Evolutionary conservation across 257 asterid genomes (phyloP), one percentile per base, ranked within the genome.

Genomic region (Cruciata laevipes): DNA sequence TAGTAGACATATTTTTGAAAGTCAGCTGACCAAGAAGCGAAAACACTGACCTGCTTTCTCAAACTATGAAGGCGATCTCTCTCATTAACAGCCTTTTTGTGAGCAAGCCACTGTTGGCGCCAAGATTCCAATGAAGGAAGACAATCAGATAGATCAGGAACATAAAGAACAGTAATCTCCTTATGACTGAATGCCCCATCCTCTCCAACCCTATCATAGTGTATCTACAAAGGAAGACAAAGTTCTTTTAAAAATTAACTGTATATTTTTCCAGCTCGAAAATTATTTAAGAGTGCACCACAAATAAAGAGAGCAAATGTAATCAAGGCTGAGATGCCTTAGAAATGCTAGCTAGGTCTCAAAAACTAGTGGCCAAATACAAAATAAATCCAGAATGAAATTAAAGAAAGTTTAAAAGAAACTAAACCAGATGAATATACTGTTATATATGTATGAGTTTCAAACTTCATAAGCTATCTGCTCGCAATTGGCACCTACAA

Each of bases 111-210:
- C 73, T 83, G 92, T 6, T 94, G 92, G 67, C 86, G 78, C 99
- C 99, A 94, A 66, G 74, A 75, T 51, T 88, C 95, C 69, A 87
- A 74, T 25, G 97, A 90, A 69, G 99, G 99, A 65, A 88, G 90
- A 76, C 96, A 93, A 7, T 79, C 87, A 12, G 96, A 85, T 55
- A 94, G 81, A 84, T 94, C 95, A 12, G 99, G 99, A 77, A 90
- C 86, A 71, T 81, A 94, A 69, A 86, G 70, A 62, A 90, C 99
- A 31, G 95, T 88, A 73, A 94, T 85, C 85, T 94, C 99, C 69
- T 77, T 87, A 83, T 94, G 96, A 82, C 95, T 90, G 77, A 79
- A 88, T 75, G 76, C 79, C 66, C 99, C 99, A 75, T 90, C 95
- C 81, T 82, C 85, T 71, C 95, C 97, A 76, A 90, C 76, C 84